phyloP scores from a whole-genome alignment of 495 filamentous ascomycete genomes.

The Penicillium flavigenum region DNA sequence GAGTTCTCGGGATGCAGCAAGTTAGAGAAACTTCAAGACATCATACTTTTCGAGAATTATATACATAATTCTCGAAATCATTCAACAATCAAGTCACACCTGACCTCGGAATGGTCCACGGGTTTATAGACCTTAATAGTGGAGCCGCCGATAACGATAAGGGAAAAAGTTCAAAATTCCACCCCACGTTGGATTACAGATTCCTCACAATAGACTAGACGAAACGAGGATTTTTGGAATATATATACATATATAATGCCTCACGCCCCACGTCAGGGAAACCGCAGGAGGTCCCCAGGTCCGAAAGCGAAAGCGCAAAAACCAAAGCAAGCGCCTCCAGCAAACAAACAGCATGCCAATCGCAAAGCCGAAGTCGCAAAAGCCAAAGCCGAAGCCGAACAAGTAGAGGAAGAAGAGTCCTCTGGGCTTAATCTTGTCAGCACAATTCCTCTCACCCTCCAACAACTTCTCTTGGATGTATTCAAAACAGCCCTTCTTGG shows the following conservation, averaged over 20 bases:
- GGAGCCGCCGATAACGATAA: slow-evolving; percentile 14
- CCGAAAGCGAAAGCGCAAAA: slow-evolving; percentile 3
- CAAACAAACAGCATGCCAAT: slow-evolving; percentile 22
- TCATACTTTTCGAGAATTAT: not conserved
- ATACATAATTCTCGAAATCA: not conserved
- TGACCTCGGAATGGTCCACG: not conserved
- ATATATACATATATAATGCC: slow-evolving; percentile 13
- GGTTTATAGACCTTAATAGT: not conserved
- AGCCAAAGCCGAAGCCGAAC: slow-evolving; percentile 14
- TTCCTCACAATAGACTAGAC: not conserved
- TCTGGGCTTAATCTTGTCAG: slow-evolving; percentile 28
- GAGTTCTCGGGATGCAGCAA: not conserved
- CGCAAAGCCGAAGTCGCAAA: slow-evolving; percentile 16
- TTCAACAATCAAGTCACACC: not conserved
- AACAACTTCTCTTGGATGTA: slow-evolving; percentile 75
- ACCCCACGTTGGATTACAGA: slow-evolving; percentile 6
- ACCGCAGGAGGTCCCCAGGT: slow-evolving; percentile 12
- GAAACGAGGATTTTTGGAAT: not conserved
- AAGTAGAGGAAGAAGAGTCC: slow-evolving; percentile 9
- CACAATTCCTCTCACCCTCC: slow-evolving; percentile 51
- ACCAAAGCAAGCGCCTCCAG: slow-evolving; percentile 8
- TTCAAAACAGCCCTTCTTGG: slow-evolving; percentile 63
- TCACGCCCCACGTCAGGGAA: slow-evolving; percentile 14
- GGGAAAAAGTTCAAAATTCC: slow-evolving; percentile 14
- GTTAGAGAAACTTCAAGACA: not conserved